Conservation (phyloP, 495 filamentous ascomycete genomes). For the Neurospora terricola region DNA sequence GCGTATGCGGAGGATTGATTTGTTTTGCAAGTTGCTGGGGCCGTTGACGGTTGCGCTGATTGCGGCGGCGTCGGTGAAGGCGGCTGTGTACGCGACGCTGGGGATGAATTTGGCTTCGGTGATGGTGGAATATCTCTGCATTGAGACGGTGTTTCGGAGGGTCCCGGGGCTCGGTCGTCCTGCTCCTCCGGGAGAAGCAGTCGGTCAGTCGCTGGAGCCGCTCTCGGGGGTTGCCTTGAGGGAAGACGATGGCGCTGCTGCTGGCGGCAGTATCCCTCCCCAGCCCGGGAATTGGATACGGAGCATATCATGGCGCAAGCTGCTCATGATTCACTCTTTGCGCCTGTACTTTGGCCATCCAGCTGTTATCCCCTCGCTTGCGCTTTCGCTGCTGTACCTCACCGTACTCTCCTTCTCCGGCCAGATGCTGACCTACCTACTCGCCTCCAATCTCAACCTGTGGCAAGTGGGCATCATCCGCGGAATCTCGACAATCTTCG, state of each 20-base stretch:
- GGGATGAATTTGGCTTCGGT: slow-evolving; percentile 34
- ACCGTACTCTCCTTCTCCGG: slow-evolving; percentile 49
- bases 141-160: slow-evolving; percentile 31
- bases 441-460: slow-evolving; percentile 28
- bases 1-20: slow-evolving; percentile 60
- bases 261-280: not conserved
- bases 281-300: not conserved
- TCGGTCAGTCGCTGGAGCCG: not conserved
- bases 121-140: slow-evolving; percentile 46
- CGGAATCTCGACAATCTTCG: slow-evolving; percentile 27
- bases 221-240: not conserved
- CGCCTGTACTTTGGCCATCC: slow-evolving; percentile 33
- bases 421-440: slow-evolving; percentile 52
- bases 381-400: slow-evolving; percentile 46
- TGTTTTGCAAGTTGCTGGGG: slow-evolving; percentile 59
- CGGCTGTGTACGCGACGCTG: slow-evolving; percentile 28
- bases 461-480: slow-evolving; percentile 30
- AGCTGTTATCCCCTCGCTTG: slow-evolving; percentile 45
- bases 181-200: not conserved
- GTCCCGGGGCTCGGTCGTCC: not conserved
- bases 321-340: slow-evolving; percentile 7
- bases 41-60: slow-evolving; percentile 48
- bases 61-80: slow-evolving; percentile 19
- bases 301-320: not conserved
- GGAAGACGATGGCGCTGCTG: not conserved